Evolutionary conservation across 176 grass and related monocot genomes (phyloP), one percentile per base, ranked within the genome.

Genomic region (Eremochloa ophiuroides): DNA sequence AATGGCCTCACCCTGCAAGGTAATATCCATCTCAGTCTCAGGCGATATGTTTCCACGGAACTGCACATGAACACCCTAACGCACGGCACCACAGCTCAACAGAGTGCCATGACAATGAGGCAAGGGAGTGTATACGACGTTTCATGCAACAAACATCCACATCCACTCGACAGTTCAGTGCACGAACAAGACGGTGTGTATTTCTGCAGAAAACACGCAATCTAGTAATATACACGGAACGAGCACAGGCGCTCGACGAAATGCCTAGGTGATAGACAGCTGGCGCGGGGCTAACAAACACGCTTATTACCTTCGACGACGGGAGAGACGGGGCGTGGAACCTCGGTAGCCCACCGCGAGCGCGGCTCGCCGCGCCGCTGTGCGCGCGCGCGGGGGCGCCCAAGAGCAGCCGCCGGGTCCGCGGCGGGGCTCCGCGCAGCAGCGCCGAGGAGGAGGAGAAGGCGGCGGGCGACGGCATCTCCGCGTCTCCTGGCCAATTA

Each of bases 321-420:
- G 90, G 96, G 47, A 98, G 90, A 16, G 75, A 86, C 22, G 84
- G 88, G 40, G 90, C 76, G 48, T 98, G 90, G 79, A 95, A 93
- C 26, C 96, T 93, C 48, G 93, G 93, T 27, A 95, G 80, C 55
- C 79, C 90, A 7, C 96, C 93, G 8, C 96, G 86, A 64, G 88
- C 84, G 26, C 88, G 90, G 82, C 80, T 95, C 16, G 34, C 53
- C 16, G 34, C 53, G 14, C 76, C 58, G 71, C 79, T 72, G 78
- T 86, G 86, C 48, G 86, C 76, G 35, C 88, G 82, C 16, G 87
- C 60, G 1, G 69, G 73, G 51, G 85, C 61, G 60, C n/a, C 60
- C 79, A 74, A 23, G 48, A 89, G 30, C 38, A 81, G 46, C 30
- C 80, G 26, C 71, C 29, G 39, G 47, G 35, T 10, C 80, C 79